Evolutionary conservation across 2,329 filamentous ascomycete species (phyloP), one percentile per base, ranked within the genome.

Genomic region (Diaporthe australafricana): DNA sequence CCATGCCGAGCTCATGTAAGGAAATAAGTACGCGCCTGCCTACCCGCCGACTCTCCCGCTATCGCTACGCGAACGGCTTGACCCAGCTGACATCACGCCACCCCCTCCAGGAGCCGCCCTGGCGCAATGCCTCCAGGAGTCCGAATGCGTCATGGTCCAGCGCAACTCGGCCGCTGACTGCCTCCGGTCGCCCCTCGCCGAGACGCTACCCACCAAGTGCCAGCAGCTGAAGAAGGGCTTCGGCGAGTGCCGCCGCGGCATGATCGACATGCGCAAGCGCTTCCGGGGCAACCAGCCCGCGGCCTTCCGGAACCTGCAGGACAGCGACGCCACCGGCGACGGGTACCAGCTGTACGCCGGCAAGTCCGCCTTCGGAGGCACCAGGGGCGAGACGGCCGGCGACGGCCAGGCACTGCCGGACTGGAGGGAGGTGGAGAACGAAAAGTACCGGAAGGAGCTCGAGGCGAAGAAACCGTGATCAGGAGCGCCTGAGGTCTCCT

Each of bases 241-340:
- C 78, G 93, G 94, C 81, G 94, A 98, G 81, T 99, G 96, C 89
- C 97, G 97, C 80, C 93, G 96, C 75, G 96, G 96, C 75, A 91
- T 97, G 90, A 93, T 98, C 77, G 96, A 99, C 82, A 99, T 99
- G 96, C 94, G 96, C 81, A 98, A 98, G 86, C 93, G 96, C 42
- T 98, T 99, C 84, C 90, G 96, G 70, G 96, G 96, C 72, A 98
- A 98, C 85, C 90, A 94, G 81, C 95, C 96, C 68, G 91, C 97
- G 75, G 87, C 90, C 30, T 89, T 92, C 75, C 87, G 85, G 78
- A 83, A 86, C 72, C 84, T 91, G 77, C 87, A 91, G 79, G 87
- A 92, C 75, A 82, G 89, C 70, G 91, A 94, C 76, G 84, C 85
- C 32, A 84, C 85, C 14, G 86, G 85, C 74, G 83, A 85, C 69